Base-by-base conservation (phyloP, 1,139 yeast genomes). In the Yamadazyma buinensis region DNA sequence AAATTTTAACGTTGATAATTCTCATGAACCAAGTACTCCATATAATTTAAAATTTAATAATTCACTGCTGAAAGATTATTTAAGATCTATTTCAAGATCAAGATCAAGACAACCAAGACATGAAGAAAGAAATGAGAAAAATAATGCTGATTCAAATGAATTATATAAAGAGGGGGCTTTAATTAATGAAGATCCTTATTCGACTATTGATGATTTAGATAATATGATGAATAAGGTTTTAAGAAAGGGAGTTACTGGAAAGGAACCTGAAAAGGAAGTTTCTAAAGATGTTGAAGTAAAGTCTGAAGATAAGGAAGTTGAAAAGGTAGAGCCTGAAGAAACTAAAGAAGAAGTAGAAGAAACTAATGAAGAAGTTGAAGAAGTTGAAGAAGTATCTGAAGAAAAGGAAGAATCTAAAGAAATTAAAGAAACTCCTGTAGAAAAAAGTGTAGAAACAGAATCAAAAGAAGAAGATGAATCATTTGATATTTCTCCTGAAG, bases 1-100 rank as follows among this genome's bases (percentile, higher is more conserved):
- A 22, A 68, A 69, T 45, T 69, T 68, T 51, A 64, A 69, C 43
- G 75, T 63, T 3, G 75, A 69, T 44, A 47, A 45, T 8, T 37
- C 29, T 25, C 47, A 39, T 28, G 48, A 46, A 29, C 41, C 49
- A 18, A 34, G 40, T n/a, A 33, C 49, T n/a, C 43, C 55, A 9
- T 54, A 55, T 33, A 51, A 58, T 42, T 63, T 49, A 37, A 41
- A 61, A 6, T 44, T 52, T 15, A 58, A 71, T 39, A 59, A 70
- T 0, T 48, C 44, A 25, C 55, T 69, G 18, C 63, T 73, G 4
- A 64, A 67, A n/a, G 66, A 67, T 46, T 79, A 77, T 47, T 61
- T 79, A 43, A 67, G 84, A 42, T 69, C 80, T 1, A 77, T 79
- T 32, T 78, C 84, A 1, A 66, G 84, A 53, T 77, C 84, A 2